Base-by-base conservation (phyloP, 2,329 filamentous ascomycete genomes). In the Diaporthe aspalathi region DNA sequence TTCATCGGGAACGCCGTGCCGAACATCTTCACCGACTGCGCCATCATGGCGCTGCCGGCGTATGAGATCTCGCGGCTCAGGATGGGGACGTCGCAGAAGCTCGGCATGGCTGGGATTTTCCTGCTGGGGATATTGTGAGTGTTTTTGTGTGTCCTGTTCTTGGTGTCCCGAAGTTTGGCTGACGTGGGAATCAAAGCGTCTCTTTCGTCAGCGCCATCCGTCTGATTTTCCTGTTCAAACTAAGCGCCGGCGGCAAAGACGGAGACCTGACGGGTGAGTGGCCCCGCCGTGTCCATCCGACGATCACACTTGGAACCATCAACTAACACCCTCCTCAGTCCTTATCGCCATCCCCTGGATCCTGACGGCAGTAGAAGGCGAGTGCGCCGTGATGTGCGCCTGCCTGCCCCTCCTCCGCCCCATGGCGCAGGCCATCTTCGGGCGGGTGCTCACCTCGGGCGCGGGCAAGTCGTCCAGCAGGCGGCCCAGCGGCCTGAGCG, bases 11-110 rank as follows among this genome's bases (percentile, higher is more conserved):
- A 67, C 6, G 50, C 50, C 17, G 63, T 54, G 7, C 67, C 67
- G 1, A 69, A 69, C 7, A 69, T 69, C 43, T 24, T 69, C 20
- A 62, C 56, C n/a, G 67, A 69, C 24, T 57, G 40, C 20, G 53
- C 56, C 8, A 69, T 69, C 54, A 47, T 69, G 40, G 54, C 43
- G 43, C 47, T 69, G 29, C 67, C 67, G 22, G 49, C 49, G 27
- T 69, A 62, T 9, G 67, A 69, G 67, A 60, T 69, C 29, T 62
- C 45, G 14, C 54, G 56, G 20, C 29, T 69, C 14, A 43, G 56
- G 1, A 60, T 69, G 53, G 66, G 66, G 1, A 7, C 1, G 1
- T 38, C 60, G 29, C 60, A 65, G 60, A 65, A 65, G 14, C 16
- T 65, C 12, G 60, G 60, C 9, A n/a, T 65, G 29, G 60, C 60